These are phyloP conservation scores for Phytophthora pisi DNA, from an alignment of 352 stramenopile genomes.

Conservation along the genomic window DNA sequence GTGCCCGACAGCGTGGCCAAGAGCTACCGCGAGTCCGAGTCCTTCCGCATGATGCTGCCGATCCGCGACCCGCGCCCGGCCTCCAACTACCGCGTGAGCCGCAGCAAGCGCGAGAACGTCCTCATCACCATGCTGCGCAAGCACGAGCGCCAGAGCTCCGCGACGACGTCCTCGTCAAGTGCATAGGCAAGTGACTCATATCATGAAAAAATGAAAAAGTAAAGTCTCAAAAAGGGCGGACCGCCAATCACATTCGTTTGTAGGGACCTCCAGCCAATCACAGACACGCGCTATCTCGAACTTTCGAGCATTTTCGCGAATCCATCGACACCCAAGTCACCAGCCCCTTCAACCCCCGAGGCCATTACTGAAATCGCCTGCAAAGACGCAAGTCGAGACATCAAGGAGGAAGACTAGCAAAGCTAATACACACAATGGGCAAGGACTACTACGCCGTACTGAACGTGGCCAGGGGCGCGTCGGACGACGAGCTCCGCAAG, in stretches of 20 bases:
- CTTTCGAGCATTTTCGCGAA: constrained; percentile 47
- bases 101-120: constrained; percentile 52
- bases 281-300: constrained; percentile 16
- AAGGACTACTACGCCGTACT: constrained; percentile 89
- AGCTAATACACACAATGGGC: constrained; percentile 49
- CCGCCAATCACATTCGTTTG: constrained; percentile 10
- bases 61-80: constrained; percentile 51
- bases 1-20: constrained; percentile 29
- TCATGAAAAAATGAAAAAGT: not conserved
- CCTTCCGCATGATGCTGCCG: constrained; percentile 64
- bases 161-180: constrained; percentile 2
- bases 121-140: constrained; percentile 63
- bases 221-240: constrained; percentile 9
- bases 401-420: too few species aligned
- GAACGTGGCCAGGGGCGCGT: constrained; percentile 66
- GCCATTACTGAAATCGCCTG: constrained; percentile 33
- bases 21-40: constrained; percentile 55
- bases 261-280: constrained; percentile 15
- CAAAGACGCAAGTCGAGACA: constrained; percentile 14
- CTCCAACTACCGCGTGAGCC: constrained; percentile 46
- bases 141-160: constrained; percentile 31
- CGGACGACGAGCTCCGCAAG: constrained; percentile 84
- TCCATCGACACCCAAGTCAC: constrained; percentile 2
- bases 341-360: constrained; percentile 13
- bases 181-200: not conserved